Evolutionary conservation across 75 land plant genomes (phyloP).

Genomic region (Sequoiadendron giganteum): DNA sequence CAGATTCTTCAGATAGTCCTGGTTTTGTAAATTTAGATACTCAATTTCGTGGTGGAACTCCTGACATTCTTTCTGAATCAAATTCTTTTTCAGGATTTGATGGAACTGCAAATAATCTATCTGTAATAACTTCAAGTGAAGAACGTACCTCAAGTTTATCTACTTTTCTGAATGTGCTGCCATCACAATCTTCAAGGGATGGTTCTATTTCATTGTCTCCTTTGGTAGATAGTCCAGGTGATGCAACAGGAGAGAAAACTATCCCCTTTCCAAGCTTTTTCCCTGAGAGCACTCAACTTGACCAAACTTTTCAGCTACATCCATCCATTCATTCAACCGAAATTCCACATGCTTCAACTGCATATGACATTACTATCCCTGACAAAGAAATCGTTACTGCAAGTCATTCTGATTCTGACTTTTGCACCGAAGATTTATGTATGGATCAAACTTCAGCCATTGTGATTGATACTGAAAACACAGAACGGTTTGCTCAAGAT

Average conservation of each 20-base stretch:
- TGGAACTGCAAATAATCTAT: neutral
- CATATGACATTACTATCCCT: neutral
- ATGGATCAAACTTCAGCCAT: neutral
- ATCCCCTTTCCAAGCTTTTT: neutral
- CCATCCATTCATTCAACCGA: neutral
- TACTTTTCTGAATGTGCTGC: neutral
- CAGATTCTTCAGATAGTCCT: neutral
- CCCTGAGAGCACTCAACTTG: neutral
- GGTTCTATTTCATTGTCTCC: neutral
- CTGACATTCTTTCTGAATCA: neutral
- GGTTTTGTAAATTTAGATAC: neutral
- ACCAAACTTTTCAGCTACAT: neutral
- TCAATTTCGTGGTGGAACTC: neutral
- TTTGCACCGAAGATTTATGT: neutral
- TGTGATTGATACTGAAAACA: neutral
- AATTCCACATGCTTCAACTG: neutral
- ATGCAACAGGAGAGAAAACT: neutral
- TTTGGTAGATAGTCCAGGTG: neutral
- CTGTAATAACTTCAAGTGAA: neutral
- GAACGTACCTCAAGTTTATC: neutral
- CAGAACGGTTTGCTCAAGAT: neutral
- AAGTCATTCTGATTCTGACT: neutral
- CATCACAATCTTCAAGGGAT: neutral
- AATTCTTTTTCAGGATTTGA: neutral
- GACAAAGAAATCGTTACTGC: neutral